These are phyloP conservation scores for Quercus tomentella DNA, from an alignment of 331 rosid species.

Conservation along the genomic window DNA sequence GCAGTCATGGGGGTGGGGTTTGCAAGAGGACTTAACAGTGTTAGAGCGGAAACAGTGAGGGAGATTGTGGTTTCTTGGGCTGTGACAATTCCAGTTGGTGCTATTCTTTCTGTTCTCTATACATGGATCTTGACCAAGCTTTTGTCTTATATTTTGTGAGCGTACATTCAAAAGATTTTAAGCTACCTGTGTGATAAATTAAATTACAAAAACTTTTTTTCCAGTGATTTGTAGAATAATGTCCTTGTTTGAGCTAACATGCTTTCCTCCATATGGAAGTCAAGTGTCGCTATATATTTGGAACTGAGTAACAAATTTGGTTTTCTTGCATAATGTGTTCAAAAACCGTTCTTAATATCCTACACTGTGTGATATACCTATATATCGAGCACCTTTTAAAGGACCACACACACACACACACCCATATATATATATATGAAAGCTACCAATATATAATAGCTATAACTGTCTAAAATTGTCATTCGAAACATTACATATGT, in stretches of 20 bases:
- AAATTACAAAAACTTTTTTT: slow-evolving; percentile 17
- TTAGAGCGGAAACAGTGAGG: slow-evolving; percentile 90
- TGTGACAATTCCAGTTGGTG: slow-evolving; percentile 93
- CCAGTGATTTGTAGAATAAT: slow-evolving; percentile 2
- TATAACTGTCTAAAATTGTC: too few relatives aligned
- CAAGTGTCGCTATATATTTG: background rate
- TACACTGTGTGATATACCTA: too few relatives aligned
- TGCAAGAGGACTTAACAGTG: slow-evolving; percentile 87
- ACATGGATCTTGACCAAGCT: slow-evolving; percentile 89
- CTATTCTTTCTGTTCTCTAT: slow-evolving; percentile 61
- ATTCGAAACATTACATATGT: too few relatives aligned
- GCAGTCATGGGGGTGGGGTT: slow-evolving; percentile 99
- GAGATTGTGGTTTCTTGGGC: slow-evolving; percentile 93
- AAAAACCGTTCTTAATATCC: background rate
- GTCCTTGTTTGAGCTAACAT: background rate
- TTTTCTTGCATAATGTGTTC: background rate
- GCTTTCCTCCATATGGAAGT: slow-evolving; percentile 2
- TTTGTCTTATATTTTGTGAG: slow-evolving; percentile 64
- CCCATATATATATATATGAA: background rate
- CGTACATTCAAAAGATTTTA: slow-evolving; percentile 15
- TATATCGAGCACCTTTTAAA: too few relatives aligned
- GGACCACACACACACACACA: too few relatives aligned
- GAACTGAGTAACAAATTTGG: background rate
- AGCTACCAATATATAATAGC: background rate
- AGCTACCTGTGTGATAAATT: slow-evolving; percentile 19